A percentile compares a stretch with the other conserved stretches of the same genome.
Conservation (phyloP, 192 early-diverging fungal species). For the Oehlia diaphana region DNA sequence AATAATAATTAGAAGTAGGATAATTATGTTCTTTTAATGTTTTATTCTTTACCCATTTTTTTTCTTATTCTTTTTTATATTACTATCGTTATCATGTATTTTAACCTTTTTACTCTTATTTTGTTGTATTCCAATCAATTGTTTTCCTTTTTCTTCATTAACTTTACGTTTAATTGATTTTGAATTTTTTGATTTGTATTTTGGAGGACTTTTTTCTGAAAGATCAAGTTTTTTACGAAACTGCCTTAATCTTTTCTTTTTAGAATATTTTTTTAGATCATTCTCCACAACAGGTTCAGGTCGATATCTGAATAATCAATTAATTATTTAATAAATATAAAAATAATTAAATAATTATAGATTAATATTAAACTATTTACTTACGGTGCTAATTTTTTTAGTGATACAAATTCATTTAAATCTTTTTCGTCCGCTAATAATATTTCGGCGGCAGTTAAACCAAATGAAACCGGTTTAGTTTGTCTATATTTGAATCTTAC, state of each 20-base stretch:
- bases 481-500: constrained; percentile 94
- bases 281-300: constrained; percentile 32
- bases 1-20: no score
- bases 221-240: constrained; percentile 44
- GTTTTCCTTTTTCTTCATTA: not conserved
- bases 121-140: not conserved
- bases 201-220: constrained; percentile 8
- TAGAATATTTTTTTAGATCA: constrained; percentile 51
- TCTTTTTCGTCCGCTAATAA: constrained; percentile 85
- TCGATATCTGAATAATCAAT: constrained; percentile 21
- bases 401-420: constrained; percentile 80
- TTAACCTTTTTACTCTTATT: not conserved
- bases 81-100: not conserved
- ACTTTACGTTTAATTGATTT: constrained; percentile 19
- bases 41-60: not conserved
- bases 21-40: no score
- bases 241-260: constrained; percentile 53
- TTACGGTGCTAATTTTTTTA: constrained; percentile 89
- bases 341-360: no score
- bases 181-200: not conserved
- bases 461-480: constrained; percentile 74
- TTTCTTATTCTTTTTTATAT: not conserved
- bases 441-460: constrained; percentile 83
- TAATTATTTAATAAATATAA: not conserved
- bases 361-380: not conserved